These are phyloP conservation scores for Triticum urartu DNA, from an alignment of 176 grass and related monocot genomes.

Conservation along the genomic window DNA sequence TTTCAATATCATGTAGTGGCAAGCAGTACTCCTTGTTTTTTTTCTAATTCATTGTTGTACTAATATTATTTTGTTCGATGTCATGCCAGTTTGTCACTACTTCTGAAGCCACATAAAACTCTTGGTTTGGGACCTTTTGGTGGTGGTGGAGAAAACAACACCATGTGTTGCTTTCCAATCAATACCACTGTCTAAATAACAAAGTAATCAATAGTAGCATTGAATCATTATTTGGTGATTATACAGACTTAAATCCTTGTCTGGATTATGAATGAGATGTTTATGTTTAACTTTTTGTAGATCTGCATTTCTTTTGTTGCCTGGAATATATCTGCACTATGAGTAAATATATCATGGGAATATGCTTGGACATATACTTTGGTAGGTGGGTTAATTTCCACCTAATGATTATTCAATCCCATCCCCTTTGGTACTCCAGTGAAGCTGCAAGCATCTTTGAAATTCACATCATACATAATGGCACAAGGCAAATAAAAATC, in stretches of 20 bases:
- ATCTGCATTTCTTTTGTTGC: background rate
- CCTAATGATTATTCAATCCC: background rate
- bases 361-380: constrained; percentile 33
- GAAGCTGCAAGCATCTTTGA: constrained; percentile 24
- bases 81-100: background rate
- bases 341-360: background rate
- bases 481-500: background rate
- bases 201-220: background rate
- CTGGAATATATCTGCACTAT: background rate
- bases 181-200: background rate
- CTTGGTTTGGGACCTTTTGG: constrained; percentile 20
- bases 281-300: background rate
- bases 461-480: background rate
- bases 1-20: constrained; percentile 22
- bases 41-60: background rate
- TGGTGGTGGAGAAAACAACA: background rate
- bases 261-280: background rate
- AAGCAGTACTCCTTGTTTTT: constrained; percentile 6
- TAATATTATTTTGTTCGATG: no score
- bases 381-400: background rate
- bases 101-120: background rate
- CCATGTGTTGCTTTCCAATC: background rate
- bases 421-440: no score
- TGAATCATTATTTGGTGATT: constrained; percentile 23
- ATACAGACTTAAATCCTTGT: background rate